Evolutionary conservation across 495 filamentous ascomycete species (phyloP), one percentile per base, ranked within the genome.

Genomic region (Filosporella fistucella): DNA sequence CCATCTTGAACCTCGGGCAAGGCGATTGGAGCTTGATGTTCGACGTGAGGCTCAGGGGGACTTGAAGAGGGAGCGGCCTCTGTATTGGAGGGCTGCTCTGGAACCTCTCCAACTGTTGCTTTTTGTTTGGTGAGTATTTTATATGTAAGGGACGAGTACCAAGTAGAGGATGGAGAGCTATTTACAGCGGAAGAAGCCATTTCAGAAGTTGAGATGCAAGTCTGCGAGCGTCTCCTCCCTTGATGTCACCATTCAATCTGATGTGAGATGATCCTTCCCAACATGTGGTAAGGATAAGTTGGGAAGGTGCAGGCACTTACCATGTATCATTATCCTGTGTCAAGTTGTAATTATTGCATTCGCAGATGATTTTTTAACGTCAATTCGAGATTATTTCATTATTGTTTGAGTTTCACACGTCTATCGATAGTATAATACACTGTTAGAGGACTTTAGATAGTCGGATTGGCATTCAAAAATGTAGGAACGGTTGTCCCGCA

Each of bases 401-500:
- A 30, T n/a, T n/a, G 8, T 8, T n/a, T 8, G 8, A 8, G n/a
- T n/a, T n/a, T 30, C 28, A 30, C 8, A 8, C 28, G 13, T 12
- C 33, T 36, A 7, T 14, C n/a, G 33, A 12, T 7, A 36, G 6
- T 7, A 17, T 17, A 36, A 36, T 4, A 36, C 33, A n/a, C n/a
- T n/a, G n/a, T n/a, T n/a, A n/a, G n/a, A n/a, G n/a, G n/a, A n/a
- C n/a, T n/a, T 35, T n/a, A 35, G 4, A 17, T 17, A 44, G 24
- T 17, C 30, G 41, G 12, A 30, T 44, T 44, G 14, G 25, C 24
- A 18, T 22, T 28, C 17, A 49, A 34, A 30, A 49, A 49, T 4
- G n/a, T 21, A 11, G 35, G 26, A 12, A 49, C 20, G 12, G 22
- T 30, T 6, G 10, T 13, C 11, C 10, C 16, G 13, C 46, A 49